Base-by-base conservation (phyloP, 1,284 basidiomycete genomes). In the Lentinus polychrous region DNA sequence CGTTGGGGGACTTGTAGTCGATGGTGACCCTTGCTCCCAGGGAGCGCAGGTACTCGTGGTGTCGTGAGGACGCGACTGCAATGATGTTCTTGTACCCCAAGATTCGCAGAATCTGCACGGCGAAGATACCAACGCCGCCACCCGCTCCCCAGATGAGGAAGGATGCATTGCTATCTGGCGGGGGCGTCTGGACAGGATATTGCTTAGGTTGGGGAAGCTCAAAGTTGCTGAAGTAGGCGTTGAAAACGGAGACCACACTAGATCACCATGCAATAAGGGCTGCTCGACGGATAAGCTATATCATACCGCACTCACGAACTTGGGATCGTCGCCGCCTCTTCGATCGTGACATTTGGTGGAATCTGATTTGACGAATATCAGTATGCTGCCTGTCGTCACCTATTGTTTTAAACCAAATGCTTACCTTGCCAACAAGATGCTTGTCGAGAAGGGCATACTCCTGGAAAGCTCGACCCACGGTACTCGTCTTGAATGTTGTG, bases 141-240 rank as follows among this genome's bases (percentile, higher is more conserved):
- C 79, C 77, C 14, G 73, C 75, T 46, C 79, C 77, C 51, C 76
- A 82, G 20, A 83, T 62, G 8, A 79, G 66, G 46, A 79, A 73
- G 1, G 75, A 67, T 1, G 56, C 57, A 10, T 60, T 50, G 2
- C 67, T 60, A 11, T 65, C 57, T 17, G 65, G 58, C 11, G 74
- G 70, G 1, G 64, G 47, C 1, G 56, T 46, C 0, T 60, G 44
- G 0, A 64, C 56, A 3, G 71, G 72, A 52, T 74, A 69, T 2
- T 66, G 62, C 41, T 49, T 8, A 0, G 75, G 72, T 10, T 68
- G 40, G 2, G 74, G 70, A 23, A 79, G 62, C 39, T 70, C 62
- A 49, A 47, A 20, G 36, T 39, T 24, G 15, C 65, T 70, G 58
- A 77, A 78, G 5, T 79, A 51, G 0, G 72, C 70, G 56, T 67